A percentile compares a stretch with the other conserved stretches of the same genome.
Conservation (phyloP, 1,284 basidiomycete genomes). For the Puccinia polysora region DNA sequence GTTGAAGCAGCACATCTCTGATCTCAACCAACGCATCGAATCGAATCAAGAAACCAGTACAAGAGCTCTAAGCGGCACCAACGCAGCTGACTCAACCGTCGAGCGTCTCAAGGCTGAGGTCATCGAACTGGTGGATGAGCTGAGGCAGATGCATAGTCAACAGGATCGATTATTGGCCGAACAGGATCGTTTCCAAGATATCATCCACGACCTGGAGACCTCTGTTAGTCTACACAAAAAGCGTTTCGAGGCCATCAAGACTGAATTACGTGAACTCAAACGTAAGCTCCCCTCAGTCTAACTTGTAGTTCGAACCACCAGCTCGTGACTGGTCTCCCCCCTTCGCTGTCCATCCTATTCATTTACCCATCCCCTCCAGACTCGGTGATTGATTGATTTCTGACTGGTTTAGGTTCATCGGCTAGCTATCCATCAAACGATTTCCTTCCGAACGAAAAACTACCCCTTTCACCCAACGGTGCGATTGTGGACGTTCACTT, state of each 20-base stretch:
- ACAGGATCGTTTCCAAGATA: constrained; percentile 71
- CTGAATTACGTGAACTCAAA: constrained; percentile 86
- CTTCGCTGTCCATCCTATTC: not conserved
- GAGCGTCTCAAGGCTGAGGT: constrained; percentile 82
- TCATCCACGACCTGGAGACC: constrained; percentile 73
- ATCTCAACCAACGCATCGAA: constrained; percentile 5
- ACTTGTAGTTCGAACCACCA: no score
- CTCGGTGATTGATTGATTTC: not conserved
- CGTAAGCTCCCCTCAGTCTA: constrained; percentile 51
- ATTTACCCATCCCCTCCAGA: no score
- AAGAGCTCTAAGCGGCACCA: not conserved
- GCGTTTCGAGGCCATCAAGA: constrained; percentile 89
- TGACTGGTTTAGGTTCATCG: constrained; percentile 32
- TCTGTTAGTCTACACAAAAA: constrained; percentile 87
- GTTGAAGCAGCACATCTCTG: constrained; percentile 3
- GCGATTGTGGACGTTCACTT: constrained; percentile 88
- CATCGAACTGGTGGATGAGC: constrained; percentile 73
- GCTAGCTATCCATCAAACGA: constrained; percentile 8
- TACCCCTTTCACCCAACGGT: constrained; percentile 78
- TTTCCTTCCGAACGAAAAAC: constrained; percentile 62
- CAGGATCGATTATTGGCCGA: constrained; percentile 85
- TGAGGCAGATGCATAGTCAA: constrained; percentile 71
- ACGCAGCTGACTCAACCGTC: constrained; percentile 58
- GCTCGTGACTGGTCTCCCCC: not conserved
- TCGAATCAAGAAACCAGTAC: not conserved